phyloP scores from a whole-genome alignment of 2,329 filamentous ascomycete genomes.

The Pyrenochaeta sp. region DNA sequence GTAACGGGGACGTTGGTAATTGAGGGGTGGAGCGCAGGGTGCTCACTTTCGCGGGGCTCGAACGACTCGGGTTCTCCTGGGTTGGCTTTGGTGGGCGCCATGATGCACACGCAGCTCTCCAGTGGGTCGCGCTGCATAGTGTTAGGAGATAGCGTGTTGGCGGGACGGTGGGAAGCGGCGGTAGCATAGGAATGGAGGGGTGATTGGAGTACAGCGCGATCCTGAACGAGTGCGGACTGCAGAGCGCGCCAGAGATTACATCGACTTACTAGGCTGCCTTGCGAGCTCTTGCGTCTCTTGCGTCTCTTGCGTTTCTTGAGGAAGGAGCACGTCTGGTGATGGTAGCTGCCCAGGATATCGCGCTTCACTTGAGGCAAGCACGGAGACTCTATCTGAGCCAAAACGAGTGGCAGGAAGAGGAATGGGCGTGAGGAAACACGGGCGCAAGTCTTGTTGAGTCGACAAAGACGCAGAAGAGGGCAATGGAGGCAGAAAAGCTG shows the following conservation, averaged over 20 bases:
- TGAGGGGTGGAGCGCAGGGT: slow-evolving; percentile 52
- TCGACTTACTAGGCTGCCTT: slow-evolving; percentile 17
- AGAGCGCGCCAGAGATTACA: background rate
- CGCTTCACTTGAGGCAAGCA: slow-evolving; percentile 12
- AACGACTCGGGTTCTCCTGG: slow-evolving; percentile 28
- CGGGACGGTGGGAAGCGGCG: background rate
- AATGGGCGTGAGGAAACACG: background rate
- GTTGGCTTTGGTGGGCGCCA: slow-evolving; percentile 34
- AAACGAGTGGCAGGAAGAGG: slow-evolving; percentile 4
- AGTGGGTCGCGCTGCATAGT: slow-evolving; percentile 34
- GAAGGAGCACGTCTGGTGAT: slow-evolving; percentile 15
- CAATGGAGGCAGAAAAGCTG: slow-evolving; percentile 24
- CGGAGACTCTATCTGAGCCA: background rate
- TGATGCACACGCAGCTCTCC: slow-evolving; percentile 22
- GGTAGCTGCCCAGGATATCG: background rate
- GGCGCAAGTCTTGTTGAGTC: slow-evolving; percentile 6
- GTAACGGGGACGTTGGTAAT: slow-evolving; percentile 54
- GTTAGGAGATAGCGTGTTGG: slow-evolving; percentile 21
- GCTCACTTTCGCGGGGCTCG: slow-evolving; percentile 37
- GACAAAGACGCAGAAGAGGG: slow-evolving; percentile 9
- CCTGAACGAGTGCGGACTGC: slow-evolving; percentile 1
- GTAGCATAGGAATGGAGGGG: slow-evolving; percentile 12
- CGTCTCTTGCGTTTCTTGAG: slow-evolving; percentile 7
- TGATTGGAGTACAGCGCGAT: slow-evolving; percentile 9
- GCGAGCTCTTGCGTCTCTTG: background rate